These are phyloP conservation scores for Tuber brumale DNA, from an alignment of 495 filamentous ascomycete species.

Conservation along the genomic window DNA sequence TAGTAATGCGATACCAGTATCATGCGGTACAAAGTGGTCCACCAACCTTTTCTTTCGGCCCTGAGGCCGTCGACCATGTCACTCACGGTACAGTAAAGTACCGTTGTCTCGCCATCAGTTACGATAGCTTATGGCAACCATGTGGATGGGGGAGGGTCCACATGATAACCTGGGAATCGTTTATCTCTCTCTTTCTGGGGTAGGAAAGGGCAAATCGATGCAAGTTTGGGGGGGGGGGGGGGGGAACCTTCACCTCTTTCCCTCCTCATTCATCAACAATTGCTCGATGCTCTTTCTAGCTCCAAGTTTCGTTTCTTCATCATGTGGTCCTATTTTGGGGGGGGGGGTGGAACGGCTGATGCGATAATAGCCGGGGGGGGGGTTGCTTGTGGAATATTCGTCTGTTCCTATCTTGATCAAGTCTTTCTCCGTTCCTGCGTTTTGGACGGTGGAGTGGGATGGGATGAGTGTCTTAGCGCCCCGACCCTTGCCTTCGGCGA, in stretches of 20 bases:
- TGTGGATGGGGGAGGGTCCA: slow-evolving; percentile 4
- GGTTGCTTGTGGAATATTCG: slow-evolving; percentile 15
- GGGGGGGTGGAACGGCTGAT: slow-evolving; percentile 24
- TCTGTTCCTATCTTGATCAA: slow-evolving; percentile 27
- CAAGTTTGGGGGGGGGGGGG: neutral
- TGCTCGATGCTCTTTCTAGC: slow-evolving; percentile 17
- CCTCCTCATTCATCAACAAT: neutral
- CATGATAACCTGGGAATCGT: slow-evolving; percentile 36
- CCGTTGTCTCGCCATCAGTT: neutral
- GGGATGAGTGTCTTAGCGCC: slow-evolving; percentile 39
- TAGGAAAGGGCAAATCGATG: slow-evolving; percentile 9
- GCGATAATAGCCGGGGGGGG: slow-evolving; percentile 17
- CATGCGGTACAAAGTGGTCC: neutral
- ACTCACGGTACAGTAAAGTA: neutral
- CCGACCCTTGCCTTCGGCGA: slow-evolving; percentile 20
- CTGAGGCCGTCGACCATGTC: neutral
- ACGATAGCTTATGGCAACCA: neutral
- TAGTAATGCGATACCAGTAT: neutral
- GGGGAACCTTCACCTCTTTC: slow-evolving; percentile 4
- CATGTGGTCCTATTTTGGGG: slow-evolving; percentile 32
- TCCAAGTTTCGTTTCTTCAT: slow-evolving; percentile 19
- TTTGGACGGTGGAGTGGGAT: neutral
- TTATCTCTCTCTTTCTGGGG: slow-evolving; percentile 35
- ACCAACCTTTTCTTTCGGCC: neutral
- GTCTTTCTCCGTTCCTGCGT: slow-evolving; percentile 34